These are phyloP conservation scores for Colletotrichum graminicola DNA, from an alignment of 2,329 filamentous ascomycete genomes.

Conservation along the genomic window DNA sequence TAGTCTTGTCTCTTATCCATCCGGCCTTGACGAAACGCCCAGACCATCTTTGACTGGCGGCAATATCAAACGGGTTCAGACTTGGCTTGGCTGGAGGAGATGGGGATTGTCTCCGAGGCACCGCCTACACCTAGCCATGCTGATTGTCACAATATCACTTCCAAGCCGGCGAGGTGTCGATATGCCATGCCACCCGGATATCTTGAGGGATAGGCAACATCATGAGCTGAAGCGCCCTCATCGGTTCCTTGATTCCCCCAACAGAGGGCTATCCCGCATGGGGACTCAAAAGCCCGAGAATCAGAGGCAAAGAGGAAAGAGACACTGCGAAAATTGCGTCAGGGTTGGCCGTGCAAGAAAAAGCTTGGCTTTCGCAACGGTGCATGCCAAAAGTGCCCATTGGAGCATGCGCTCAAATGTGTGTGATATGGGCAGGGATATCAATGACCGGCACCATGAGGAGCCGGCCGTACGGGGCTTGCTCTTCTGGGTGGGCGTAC, in stretches of 20 bases:
- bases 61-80: conserved; percentile 19
- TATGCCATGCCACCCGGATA: conserved; percentile 4
- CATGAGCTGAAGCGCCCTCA: conserved; percentile 11
- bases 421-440: conserved; percentile 15
- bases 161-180: conserved; percentile 6
- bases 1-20: conserved; percentile 11
- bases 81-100: conserved; percentile 28
- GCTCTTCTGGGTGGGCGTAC: conserved; percentile 6
- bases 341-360: conserved; percentile 46
- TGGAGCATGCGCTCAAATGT: not conserved
- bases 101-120: conserved; percentile 21
- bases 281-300: conserved; percentile 13
- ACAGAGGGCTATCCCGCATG: conserved; percentile 31
- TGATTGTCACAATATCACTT: not conserved
- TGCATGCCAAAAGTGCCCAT: conserved; percentile 32
- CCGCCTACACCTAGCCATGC: not conserved
- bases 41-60: conserved; percentile 10
- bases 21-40: conserved; percentile 29
- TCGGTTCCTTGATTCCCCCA: conserved; percentile 37
- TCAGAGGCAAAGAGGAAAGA: conserved; percentile 27
- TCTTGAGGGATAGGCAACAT: conserved; percentile 8
- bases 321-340: conserved; percentile 6
- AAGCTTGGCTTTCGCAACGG: conserved; percentile 45
- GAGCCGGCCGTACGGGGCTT: not conserved
- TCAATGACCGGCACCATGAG: not conserved